Evolutionary conservation across 371 early-diverging fungal genomes (phyloP).

Genomic region (Amoeboradix gromovi): DNA sequence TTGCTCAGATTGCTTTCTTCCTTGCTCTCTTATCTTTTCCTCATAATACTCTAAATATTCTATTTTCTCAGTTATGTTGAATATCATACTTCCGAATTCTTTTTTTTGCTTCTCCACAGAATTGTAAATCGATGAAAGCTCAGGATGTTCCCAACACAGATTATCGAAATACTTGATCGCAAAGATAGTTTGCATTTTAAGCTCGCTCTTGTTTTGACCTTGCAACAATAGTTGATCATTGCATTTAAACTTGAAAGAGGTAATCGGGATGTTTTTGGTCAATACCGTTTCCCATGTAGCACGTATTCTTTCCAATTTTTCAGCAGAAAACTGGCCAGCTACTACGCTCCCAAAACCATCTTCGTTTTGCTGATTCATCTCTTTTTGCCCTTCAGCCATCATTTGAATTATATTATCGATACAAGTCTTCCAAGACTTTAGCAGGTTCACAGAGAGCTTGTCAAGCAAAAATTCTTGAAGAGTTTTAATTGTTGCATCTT

Average conservation of each 20-base stretch:
- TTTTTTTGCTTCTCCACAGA: not conserved
- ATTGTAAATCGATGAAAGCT: not conserved
- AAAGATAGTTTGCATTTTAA: not conserved
- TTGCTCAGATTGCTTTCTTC: not conserved
- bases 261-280: not conserved
- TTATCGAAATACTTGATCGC: not conserved
- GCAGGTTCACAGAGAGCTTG: not conserved
- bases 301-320: not conserved
- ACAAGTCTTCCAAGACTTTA: not conserved
- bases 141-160: not conserved
- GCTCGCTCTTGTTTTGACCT: not conserved
- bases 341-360: not conserved
- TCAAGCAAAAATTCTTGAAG: constrained; percentile 1
- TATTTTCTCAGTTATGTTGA: not conserved
- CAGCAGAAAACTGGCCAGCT: not conserved
- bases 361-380: not conserved
- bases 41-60: not conserved
- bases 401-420: not conserved
- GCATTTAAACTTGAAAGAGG: not conserved
- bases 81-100: not conserved
- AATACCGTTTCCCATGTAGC: not conserved
- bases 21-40: not conserved
- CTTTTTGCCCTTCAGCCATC: not conserved
- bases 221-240: not conserved
- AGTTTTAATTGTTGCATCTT: not conserved